Conservation (phyloP, 2,329 filamentous ascomycete species). For the Paraconiothyrium sp. region DNA sequence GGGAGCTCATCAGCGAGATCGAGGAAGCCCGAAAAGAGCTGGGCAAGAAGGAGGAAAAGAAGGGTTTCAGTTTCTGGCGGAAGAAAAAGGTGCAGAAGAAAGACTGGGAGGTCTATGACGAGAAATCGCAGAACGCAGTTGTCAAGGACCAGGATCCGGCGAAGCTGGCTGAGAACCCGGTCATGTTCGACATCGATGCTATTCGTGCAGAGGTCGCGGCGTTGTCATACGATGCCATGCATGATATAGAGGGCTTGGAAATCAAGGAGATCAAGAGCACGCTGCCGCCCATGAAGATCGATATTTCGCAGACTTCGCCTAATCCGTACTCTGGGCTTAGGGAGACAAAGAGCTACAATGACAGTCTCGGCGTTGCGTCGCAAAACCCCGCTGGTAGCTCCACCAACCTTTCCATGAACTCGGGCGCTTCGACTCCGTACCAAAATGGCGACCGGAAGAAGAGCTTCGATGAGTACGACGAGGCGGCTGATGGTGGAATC, state of each 20-base stretch:
- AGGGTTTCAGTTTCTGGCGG: constrained; percentile 77
- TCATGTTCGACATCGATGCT: constrained; percentile 95
- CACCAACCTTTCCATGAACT: constrained; percentile 28
- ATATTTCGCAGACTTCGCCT: constrained; percentile 35
- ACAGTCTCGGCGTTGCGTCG: constrained; percentile 37
- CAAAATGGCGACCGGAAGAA: constrained; percentile 21
- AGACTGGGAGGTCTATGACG: constrained; percentile 94
- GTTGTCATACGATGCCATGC: constrained; percentile 64
- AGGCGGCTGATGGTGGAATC: constrained; percentile 46
- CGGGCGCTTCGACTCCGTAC: constrained; percentile 28
- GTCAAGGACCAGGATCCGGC: constrained; percentile 57
- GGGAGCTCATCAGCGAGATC: constrained; percentile 95
- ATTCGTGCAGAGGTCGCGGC: constrained; percentile 77
- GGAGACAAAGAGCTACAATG: constrained; percentile 55
- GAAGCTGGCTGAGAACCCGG: constrained; percentile 64
- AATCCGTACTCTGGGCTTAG: constrained; percentile 42
- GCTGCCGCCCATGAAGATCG: constrained; percentile 87
- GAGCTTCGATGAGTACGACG: constrained; percentile 48
- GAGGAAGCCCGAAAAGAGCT: constrained; percentile 90
- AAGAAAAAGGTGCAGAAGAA: constrained; percentile 84
- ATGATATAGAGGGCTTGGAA: constrained; percentile 67
- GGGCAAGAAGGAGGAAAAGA: constrained; percentile 79
- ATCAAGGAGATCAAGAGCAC: constrained; percentile 88
- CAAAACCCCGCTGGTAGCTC: constrained; percentile 26
- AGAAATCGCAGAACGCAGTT: constrained; percentile 60